Conservation (phyloP, 805 yeast species). For the Wickerhamomyces rabaulensis region DNA sequence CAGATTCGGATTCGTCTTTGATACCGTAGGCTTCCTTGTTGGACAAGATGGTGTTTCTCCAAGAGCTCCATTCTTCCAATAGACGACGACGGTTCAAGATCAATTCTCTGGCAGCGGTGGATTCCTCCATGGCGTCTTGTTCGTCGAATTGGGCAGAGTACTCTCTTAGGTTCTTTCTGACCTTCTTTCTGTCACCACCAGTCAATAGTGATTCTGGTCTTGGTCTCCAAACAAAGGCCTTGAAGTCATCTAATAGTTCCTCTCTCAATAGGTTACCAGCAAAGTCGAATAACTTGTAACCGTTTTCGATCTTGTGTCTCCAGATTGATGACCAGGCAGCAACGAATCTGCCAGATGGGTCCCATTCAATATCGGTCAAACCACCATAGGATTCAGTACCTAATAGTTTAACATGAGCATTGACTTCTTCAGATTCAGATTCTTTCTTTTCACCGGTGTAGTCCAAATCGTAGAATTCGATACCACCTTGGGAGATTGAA, state of each 20-base stretch:
- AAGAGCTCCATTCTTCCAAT: constrained; percentile 80
- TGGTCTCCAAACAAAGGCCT: constrained; percentile 94
- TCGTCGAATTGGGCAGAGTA: constrained; percentile 93
- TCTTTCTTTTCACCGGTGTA: constrained; percentile 65
- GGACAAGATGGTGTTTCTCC: constrained; percentile 53
- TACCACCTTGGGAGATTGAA: constrained; percentile 47
- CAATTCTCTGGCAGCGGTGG: constrained; percentile 84
- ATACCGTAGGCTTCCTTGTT: constrained; percentile 45
- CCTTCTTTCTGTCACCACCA: constrained; percentile 80
- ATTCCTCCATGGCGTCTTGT: constrained; percentile 92
- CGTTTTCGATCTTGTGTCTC: constrained; percentile 83
- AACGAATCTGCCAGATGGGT: constrained; percentile 88
- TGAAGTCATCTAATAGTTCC: constrained; percentile 76
- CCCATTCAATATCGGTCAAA: constrained; percentile 86
- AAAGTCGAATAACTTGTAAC: constrained; percentile 82
- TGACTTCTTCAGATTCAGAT: constrained; percentile 33
- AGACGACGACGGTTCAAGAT: constrained; percentile 77
- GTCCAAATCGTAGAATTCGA: constrained; percentile 84
- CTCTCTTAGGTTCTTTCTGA: constrained; percentile 82
- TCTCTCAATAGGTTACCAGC: constrained; percentile 74
- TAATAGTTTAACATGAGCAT: constrained; percentile 32
- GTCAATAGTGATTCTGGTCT: constrained; percentile 79
- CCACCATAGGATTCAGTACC: constrained; percentile 65
- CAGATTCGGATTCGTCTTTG: constrained; percentile 38
- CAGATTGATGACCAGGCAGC: constrained; percentile 85